Conservation (phyloP, 139 green algal genomes). For the Pleodorina starrii region DNA sequence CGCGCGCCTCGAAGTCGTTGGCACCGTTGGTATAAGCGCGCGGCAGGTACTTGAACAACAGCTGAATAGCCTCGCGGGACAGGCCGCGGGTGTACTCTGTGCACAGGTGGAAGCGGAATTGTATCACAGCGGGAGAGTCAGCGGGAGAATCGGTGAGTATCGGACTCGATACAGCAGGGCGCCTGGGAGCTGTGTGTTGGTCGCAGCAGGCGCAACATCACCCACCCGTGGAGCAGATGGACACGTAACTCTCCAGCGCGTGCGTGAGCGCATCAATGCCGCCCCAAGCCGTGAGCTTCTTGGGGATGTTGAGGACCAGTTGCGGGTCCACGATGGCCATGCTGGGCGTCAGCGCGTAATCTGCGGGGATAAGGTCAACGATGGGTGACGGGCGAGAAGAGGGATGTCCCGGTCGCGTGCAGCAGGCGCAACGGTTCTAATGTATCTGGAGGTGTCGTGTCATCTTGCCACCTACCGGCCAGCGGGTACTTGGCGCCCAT, state of each 20-base stretch:
- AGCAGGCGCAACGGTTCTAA: background rate
- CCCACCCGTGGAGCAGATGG: conserved; percentile 66
- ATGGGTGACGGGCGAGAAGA: background rate
- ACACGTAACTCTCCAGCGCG: conserved; percentile 82
- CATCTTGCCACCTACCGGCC: no score
- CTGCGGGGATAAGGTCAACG: conserved; percentile 11
- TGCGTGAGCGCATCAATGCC: conserved; percentile 80
- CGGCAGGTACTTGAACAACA: conserved; percentile 79
- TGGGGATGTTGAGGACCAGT: conserved; percentile 75
- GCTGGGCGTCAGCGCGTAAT: conserved; percentile 73
- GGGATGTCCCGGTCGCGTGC: background rate
- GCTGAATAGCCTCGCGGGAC: conserved; percentile 66
- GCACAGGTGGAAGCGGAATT: background rate
- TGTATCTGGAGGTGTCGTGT: no score
- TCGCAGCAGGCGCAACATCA: no score
- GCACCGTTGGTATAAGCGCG: conserved; percentile 64
- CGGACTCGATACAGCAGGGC: no score
- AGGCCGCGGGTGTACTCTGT: conserved; percentile 78
- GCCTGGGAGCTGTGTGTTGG: no score
- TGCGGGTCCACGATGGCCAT: conserved; percentile 69
- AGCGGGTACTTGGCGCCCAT: conserved; percentile 76
- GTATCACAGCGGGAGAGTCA: no score
- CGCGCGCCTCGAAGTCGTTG: conserved; percentile 71
- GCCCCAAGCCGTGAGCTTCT: conserved; percentile 75
- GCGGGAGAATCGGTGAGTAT: no score